Percentiles rank a stretch among this genome's conserved stretches.
phyloP scores from a whole-genome alignment of 2,329 filamentous ascomycete genomes.

The Exutisphaerella laricina region DNA sequence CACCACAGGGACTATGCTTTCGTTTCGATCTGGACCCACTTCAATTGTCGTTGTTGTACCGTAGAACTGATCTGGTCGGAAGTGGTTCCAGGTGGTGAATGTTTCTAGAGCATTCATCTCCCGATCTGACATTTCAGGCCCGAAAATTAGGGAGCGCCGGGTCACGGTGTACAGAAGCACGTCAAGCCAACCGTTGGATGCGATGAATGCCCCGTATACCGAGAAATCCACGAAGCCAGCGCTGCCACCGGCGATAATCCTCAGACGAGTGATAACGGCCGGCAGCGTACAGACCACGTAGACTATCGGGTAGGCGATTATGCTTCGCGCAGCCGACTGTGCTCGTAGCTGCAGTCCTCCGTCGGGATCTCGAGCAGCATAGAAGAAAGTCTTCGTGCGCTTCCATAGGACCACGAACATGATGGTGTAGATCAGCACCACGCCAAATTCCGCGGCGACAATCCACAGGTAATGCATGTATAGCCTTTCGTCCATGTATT shows the following conservation, averaged over 20 bases:
- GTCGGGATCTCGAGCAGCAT: constrained; percentile 26
- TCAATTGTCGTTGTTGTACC: constrained; percentile 26
- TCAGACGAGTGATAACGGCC: constrained; percentile 57
- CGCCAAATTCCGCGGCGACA: constrained; percentile 49
- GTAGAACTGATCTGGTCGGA: constrained; percentile 18
- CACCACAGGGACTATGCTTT: background rate
- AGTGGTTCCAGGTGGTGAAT: constrained; percentile 14
- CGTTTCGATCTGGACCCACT: background rate
- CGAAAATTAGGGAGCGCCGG: constrained; percentile 49
- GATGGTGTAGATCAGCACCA: constrained; percentile 44
- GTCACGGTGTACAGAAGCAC: constrained; percentile 53
- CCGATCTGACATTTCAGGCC: constrained; percentile 40
- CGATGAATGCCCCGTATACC: constrained; percentile 51
- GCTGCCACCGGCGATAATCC: constrained; percentile 49
- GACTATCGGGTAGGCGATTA: constrained; percentile 61
- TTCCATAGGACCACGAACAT: constrained; percentile 38
- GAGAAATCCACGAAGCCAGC: constrained; percentile 40
- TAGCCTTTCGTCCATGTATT: constrained; percentile 50
- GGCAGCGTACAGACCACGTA: constrained; percentile 63
- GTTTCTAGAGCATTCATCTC: constrained; percentile 21
- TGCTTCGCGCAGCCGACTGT: constrained; percentile 46
- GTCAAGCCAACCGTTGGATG: constrained; percentile 53
- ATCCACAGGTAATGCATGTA: constrained; percentile 61
- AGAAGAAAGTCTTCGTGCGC: constrained; percentile 34
- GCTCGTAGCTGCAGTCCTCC: constrained; percentile 33